Evolutionary conservation across 176 grass and related monocot genomes (phyloP).

Genomic region (Bonia amplexicaulis): DNA sequence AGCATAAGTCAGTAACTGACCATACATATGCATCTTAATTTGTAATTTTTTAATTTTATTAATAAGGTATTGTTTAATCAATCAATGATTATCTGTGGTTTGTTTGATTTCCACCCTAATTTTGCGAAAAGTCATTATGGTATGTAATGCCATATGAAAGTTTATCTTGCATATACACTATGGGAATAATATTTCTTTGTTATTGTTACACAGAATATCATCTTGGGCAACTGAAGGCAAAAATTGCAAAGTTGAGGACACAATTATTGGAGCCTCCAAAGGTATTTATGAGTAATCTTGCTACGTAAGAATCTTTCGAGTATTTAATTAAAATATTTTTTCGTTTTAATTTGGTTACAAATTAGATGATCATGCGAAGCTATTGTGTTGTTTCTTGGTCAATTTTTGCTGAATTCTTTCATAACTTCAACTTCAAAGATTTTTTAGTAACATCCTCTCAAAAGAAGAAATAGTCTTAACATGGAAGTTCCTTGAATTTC

Average conservation of each 20-base stretch:
- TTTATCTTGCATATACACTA: not conserved
- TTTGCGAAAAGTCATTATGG: not conserved
- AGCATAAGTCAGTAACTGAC: not conserved
- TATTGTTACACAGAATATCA: constrained; percentile 68
- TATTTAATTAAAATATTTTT: not conserved
- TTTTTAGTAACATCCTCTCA: not conserved
- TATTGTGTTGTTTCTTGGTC: not conserved
- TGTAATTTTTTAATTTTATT: not conserved
- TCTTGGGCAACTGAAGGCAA: constrained; percentile 97
- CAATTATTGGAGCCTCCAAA: constrained; percentile 98
- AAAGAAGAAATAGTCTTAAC: not conserved
- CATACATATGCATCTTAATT: not conserved
- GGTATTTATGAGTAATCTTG: constrained; percentile 37
- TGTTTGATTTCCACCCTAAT: not conserved
- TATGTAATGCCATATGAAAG: not conserved
- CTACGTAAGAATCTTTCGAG: not conserved
- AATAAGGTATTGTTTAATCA: not conserved
- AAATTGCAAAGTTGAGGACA: constrained; percentile 95
- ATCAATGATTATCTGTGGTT: not conserved
- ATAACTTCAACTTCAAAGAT: not conserved
- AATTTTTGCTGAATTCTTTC: not conserved
- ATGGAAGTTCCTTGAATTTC: not conserved
- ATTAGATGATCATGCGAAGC: not conserved
- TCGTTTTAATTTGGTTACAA: not conserved
- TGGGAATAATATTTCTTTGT: constrained; percentile 17